These are phyloP conservation scores for Ciborinia camelliae DNA, from an alignment of 2,329 filamentous ascomycete genomes.

Conservation along the genomic window DNA sequence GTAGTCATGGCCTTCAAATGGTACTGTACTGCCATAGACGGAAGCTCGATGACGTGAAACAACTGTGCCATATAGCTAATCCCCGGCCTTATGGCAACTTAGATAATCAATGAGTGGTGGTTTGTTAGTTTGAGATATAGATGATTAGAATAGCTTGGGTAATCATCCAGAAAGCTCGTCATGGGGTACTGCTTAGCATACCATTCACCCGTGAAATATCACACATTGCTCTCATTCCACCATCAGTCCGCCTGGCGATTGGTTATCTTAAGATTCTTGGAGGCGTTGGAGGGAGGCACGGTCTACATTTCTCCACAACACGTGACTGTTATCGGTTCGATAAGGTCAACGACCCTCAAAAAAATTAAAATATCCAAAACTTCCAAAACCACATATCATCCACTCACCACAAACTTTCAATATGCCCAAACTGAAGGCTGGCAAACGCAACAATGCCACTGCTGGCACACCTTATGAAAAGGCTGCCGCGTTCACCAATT, in stretches of 20 bases:
- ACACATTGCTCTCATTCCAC: too few relatives aligned
- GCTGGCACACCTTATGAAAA: slow-evolving; percentile 35
- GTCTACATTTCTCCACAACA: background rate
- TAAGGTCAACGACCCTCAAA: background rate
- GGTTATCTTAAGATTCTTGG: too few relatives aligned
- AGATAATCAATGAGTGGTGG: background rate
- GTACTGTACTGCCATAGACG: too few relatives aligned
- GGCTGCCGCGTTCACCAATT: slow-evolving; percentile 48
- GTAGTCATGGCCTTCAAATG: background rate
- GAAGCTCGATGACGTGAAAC: too few relatives aligned
- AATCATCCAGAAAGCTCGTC: background rate
- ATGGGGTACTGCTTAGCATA: too few relatives aligned
- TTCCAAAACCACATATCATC: background rate
- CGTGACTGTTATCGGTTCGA: slow-evolving; percentile 7
- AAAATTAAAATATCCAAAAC: slow-evolving; percentile 12
- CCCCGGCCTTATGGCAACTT: background rate
- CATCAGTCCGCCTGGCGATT: too few relatives aligned
- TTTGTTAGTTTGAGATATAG: background rate
- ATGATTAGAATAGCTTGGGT: background rate
- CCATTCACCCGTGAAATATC: too few relatives aligned
- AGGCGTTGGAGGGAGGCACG: background rate
- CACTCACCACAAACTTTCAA: slow-evolving; percentile 5
- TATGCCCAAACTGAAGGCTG: slow-evolving; percentile 38
- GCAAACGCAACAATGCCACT: slow-evolving; percentile 37
- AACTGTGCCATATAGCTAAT: background rate